Conservation (phyloP, 371 early-diverging fungal species). For the Mucor piriformis region DNA sequence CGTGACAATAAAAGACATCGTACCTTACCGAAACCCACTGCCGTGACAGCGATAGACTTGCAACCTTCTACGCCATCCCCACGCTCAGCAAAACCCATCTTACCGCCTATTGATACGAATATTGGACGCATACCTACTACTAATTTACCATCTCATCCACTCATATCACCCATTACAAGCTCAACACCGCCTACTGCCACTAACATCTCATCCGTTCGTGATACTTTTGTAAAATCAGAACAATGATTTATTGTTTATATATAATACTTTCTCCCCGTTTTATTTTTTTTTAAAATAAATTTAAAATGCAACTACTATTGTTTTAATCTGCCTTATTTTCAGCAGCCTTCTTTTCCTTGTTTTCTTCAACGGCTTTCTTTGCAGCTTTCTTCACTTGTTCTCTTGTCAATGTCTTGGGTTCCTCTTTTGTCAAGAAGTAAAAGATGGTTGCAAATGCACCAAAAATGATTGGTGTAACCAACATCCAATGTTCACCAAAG, state of each 20-base stretch:
- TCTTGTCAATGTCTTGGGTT: background rate
- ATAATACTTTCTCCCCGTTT: background rate
- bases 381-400: conserved; percentile 8
- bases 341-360: conserved; percentile 3
- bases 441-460: conserved; percentile 8
- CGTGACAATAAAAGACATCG: conserved; percentile 22
- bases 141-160: conserved; percentile 5
- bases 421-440: conserved; percentile 4
- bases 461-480: conserved; percentile 8
- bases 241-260: background rate
- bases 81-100: conserved; percentile 38
- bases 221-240: background rate
- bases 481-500: conserved; percentile 27
- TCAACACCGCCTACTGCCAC: conserved; percentile 4
- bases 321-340: background rate
- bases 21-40: conserved; percentile 13
- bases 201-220: conserved; percentile 2
- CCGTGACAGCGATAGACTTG: background rate
- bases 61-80: conserved; percentile 30
- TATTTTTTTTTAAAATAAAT: background rate
- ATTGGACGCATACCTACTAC: conserved; percentile 24
- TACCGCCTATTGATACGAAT: conserved; percentile 42
- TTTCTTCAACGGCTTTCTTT: conserved; percentile 5
- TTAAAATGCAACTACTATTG: too few relatives aligned
- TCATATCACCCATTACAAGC: conserved; percentile 5